Evolutionary conservation across 768 basidiomycete genomes (phyloP).

Genomic region (Naematelia encephala): DNA sequence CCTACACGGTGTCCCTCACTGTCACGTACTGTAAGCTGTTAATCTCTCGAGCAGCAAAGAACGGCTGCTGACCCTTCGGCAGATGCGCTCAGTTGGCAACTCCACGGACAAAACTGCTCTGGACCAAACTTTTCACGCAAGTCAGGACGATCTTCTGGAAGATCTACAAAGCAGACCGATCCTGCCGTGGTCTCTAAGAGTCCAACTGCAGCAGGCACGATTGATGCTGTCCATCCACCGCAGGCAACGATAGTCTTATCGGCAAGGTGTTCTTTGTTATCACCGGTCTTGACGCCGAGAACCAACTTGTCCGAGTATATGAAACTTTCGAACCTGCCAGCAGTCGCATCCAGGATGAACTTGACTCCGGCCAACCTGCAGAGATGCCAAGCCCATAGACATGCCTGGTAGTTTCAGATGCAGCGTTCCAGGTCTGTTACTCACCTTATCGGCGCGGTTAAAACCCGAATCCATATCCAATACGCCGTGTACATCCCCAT

Average conservation of each 20-base stretch:
- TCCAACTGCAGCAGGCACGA: conserved; percentile 8
- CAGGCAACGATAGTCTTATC: conserved; percentile 18
- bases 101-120: conserved; percentile 11
- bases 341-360: conserved; percentile 12
- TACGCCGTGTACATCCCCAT: conserved; percentile 17
- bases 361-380: conserved; percentile 15
- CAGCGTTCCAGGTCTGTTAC: neutral
- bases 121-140: conserved; percentile 7
- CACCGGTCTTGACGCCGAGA: conserved; percentile 11
- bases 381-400: conserved; percentile 10
- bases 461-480: conserved; percentile 30
- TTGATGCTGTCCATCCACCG: conserved; percentile 19
- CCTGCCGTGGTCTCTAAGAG: conserved; percentile 20
- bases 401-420: conserved; percentile 3
- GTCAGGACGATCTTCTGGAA: conserved; percentile 11
- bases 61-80: neutral
- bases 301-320: conserved; percentile 6
- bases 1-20: neutral
- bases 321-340: conserved; percentile 7
- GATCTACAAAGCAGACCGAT: conserved; percentile 8
- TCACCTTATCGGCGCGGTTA: conserved; percentile 27
- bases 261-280: conserved; percentile 7
- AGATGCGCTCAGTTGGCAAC: neutral
- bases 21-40: no score
- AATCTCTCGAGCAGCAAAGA: no score